Evolutionary conservation across 164 flowering plant genomes (phyloP).

Genomic region (Pachysandra terminalis): DNA sequence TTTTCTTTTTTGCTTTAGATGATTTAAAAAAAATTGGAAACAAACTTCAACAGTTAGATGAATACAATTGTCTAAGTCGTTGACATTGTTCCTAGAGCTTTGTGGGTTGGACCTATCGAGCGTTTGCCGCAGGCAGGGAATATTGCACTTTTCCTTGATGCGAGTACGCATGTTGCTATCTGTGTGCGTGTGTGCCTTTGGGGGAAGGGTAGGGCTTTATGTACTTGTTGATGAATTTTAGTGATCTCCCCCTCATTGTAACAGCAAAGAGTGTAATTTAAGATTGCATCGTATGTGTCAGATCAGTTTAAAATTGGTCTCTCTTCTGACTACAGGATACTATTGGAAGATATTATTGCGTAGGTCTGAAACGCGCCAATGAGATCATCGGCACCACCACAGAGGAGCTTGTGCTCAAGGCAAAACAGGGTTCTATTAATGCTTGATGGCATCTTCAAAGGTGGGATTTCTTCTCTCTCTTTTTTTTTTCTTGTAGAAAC

Average conservation of each 20-base stretch:
- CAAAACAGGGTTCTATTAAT: constrained; percentile 35
- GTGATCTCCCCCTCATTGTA: neutral
- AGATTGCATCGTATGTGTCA: neutral
- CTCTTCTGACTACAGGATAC: constrained; percentile 46
- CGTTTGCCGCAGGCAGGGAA: neutral
- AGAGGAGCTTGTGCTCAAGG: constrained; percentile 84
- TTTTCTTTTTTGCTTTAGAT: neutral
- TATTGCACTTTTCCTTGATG: neutral
- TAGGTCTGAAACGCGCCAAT: constrained; percentile 78
- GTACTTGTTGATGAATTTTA: too few species aligned
- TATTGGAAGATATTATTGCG: constrained; percentile 66
- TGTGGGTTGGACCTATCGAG: neutral
- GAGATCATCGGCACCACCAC: constrained; percentile 94
- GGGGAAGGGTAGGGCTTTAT: too few species aligned
- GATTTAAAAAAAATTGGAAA: neutral
- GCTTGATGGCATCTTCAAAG: constrained; percentile 19
- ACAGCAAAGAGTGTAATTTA: neutral
- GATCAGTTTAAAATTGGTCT: neutral
- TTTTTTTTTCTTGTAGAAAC: too few species aligned
- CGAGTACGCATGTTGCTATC: neutral
- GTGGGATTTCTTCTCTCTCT: neutral
- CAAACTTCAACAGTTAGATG: neutral
- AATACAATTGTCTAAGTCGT: too few species aligned
- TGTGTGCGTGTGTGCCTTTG: too few species aligned
- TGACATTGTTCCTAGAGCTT: neutral